Conservation (phyloP, 1,139 yeast genomes). For the Suhomyces bolitotheri region DNA sequence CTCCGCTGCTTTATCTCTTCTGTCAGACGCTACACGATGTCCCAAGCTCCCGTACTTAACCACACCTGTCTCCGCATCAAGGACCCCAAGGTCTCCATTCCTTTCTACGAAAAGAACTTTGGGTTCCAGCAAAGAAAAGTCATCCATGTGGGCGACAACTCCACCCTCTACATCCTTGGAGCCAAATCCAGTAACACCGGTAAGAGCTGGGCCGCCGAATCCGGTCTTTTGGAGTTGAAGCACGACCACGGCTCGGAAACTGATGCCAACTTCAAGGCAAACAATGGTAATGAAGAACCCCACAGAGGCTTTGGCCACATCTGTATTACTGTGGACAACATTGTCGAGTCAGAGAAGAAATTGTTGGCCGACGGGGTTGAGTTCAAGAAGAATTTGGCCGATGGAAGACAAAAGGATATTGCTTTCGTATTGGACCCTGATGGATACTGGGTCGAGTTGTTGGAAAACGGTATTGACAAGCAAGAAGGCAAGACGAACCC, state of each 20-base stretch:
- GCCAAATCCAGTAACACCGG: conserved; percentile 26
- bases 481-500: conserved; percentile 39
- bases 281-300: conserved; percentile 83
- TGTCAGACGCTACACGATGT: conserved; percentile 6
- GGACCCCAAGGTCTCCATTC: conserved; percentile 71
- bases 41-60: conserved; percentile 38
- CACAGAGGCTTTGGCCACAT: conserved; percentile 93
- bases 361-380: conserved; percentile 62
- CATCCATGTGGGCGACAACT: conserved; percentile 52
- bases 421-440: conserved; percentile 96
- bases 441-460: conserved; percentile 94
- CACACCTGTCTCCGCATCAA: conserved; percentile 80
- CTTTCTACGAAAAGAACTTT: conserved; percentile 72
- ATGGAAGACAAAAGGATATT: conserved; percentile 89
- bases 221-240: conserved; percentile 82
- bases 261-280: conserved; percentile 57
- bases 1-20: conserved; percentile 1
- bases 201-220: conserved; percentile 62
- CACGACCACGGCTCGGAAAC: conserved; percentile 76
- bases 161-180: conserved; percentile 63
- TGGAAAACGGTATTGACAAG: conserved; percentile 57
- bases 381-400: conserved; percentile 79
- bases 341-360: conserved; percentile 58
- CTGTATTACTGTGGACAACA: conserved; percentile 82
- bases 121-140: conserved; percentile 66